A percentile compares a stretch with the other conserved stretches of the same genome.
Evolutionary conservation across 2,329 filamentous ascomycete species (phyloP).

Genomic region (Monosporascus sp.): DNA sequence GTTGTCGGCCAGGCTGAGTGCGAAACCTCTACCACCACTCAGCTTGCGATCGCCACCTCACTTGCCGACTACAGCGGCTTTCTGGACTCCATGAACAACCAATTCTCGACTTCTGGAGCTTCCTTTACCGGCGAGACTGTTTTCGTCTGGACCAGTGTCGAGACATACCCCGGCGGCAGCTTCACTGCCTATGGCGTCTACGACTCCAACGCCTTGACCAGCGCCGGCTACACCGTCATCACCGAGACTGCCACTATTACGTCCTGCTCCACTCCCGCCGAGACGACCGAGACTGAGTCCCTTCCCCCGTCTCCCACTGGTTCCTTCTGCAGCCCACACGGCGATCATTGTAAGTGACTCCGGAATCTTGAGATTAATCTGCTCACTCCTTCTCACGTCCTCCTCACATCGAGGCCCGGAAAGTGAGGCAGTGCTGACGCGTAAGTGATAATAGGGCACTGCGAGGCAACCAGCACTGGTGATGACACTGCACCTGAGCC

Average conservation of each 20-base stretch:
- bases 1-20: background rate
- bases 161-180: slow-evolving; percentile 7
- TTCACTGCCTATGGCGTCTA: slow-evolving; percentile 16
- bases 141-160: slow-evolving; percentile 11
- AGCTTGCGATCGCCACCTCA: slow-evolving; percentile 7
- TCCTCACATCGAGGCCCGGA: background rate
- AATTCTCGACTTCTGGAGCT: slow-evolving; percentile 13
- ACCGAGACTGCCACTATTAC: slow-evolving; percentile 5
- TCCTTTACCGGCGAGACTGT: slow-evolving; percentile 7
- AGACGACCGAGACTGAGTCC: background rate
- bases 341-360: slow-evolving; percentile 8
- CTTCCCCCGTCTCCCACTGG: slow-evolving; percentile 8
- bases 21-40: background rate
- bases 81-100: slow-evolving; percentile 13
- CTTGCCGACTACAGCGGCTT: slow-evolving; percentile 12
- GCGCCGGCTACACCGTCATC: slow-evolving; percentile 15
- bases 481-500: background rate
- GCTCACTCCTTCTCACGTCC: background rate
- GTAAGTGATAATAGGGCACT: background rate
- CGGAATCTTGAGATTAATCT: background rate
- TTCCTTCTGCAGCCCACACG: slow-evolving; percentile 6
- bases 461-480: background rate
- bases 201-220: slow-evolving; percentile 12
- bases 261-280: slow-evolving; percentile 4
- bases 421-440: background rate